Evolutionary conservation across 257 asterid species (phyloP), one percentile per base, ranked within the genome.

Genomic region (Jacaranda mimosifolia): DNA sequence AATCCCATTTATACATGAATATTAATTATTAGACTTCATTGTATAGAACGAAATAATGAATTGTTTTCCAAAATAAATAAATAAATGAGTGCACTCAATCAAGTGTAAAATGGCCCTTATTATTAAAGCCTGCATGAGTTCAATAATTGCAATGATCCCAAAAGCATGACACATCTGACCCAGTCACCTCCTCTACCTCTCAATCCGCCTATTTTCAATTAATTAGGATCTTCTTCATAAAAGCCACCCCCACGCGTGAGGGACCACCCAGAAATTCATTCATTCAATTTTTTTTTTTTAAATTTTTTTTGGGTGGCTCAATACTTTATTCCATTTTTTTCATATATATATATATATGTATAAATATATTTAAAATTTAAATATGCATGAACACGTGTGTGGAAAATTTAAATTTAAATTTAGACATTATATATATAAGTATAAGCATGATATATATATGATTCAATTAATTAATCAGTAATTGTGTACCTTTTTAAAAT

Each of bases 111-210:
- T 80, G 56, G 80, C 52, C 48, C 65, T n/a, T 78, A 81, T 83
- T 79, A 87, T 89, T 82, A 76, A 85, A 84, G 86, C 80, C 85
- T 76, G 89, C 91, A 82, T 82, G 90, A 87, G 70, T 81, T 87
- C 92, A 85, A 89, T 87, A 21, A 89, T 87, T 89, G 90, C 90
- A 77, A 81, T 80, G 87, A 86, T 86, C 86, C 92, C 83, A 85
- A 87, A 87, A 86, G 92, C 90, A 80, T 82, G 89, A 83, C 89
- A 89, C 36, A 39, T 72, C 83, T 72, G 83, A 80, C 81, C 66
- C 32, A 38, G 17, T 81, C 82, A 59, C 81, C 56, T 39, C 82
- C 72, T 59, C 60, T 80, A 43, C 21, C 72, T 60, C 49, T 53
- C 62, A 75, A 36, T 65, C 66, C 79, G 70, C 15, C 42, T 18